Conservation (phyloP, 192 early-diverging fungal species). For the Diversispora epigaea region DNA sequence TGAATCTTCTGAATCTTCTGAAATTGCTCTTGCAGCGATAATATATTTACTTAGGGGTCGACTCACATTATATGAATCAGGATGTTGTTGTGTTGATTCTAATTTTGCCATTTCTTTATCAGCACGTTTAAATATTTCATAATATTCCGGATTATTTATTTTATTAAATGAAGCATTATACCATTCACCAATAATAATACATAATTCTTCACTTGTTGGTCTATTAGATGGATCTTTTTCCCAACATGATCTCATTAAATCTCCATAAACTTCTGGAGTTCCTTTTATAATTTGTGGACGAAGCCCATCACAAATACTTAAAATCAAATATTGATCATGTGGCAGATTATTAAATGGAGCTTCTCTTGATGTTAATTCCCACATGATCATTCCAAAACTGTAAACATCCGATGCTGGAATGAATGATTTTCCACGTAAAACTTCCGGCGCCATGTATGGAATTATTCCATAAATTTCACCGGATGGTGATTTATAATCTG, state of each 20-base stretch:
- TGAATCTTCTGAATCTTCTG: too few species aligned
- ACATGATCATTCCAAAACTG: slow-evolving; percentile 13
- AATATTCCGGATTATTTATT: too few species aligned
- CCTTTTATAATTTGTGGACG: not conserved
- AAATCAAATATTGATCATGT: slow-evolving; percentile 5
- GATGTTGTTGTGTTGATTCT: too few species aligned
- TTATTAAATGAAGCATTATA: too few species aligned
- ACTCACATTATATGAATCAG: too few species aligned
- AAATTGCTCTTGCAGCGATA: too few species aligned
- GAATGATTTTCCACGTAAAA: not conserved
- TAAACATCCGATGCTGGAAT: not conserved
- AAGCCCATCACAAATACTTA: not conserved
- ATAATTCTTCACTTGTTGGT: not conserved
- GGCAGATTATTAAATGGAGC: not conserved
- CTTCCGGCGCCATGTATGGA: slow-evolving; percentile 1
- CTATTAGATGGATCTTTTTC: not conserved
- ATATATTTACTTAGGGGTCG: too few species aligned
- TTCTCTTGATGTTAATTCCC: slow-evolving; percentile 12
- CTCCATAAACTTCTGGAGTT: not conserved
- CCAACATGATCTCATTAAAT: slow-evolving; percentile 19
- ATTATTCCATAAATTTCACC: not conserved
- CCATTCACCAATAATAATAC: too few species aligned
- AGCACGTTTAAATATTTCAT: too few species aligned
- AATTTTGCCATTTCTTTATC: too few species aligned
- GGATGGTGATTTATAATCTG: not conserved